phyloP scores from a whole-genome alignment of 768 basidiomycete genomes.

The Calocybe indica region DNA sequence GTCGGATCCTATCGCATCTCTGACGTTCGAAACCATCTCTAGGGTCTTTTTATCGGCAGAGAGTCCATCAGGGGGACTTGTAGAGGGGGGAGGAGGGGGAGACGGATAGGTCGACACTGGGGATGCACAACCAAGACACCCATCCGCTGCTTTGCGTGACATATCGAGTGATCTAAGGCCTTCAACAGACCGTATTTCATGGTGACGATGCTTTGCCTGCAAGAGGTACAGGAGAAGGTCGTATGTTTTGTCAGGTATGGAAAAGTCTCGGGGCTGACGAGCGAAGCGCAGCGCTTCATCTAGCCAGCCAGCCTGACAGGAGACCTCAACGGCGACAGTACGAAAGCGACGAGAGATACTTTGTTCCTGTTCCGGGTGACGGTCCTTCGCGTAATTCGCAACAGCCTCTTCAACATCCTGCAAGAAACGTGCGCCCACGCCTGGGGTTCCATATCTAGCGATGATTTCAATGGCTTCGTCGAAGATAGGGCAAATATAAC shows the following conservation, averaged over 20 bases:
- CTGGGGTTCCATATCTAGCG: slow-evolving; percentile 5
- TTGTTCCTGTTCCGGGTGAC: neutral
- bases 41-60: too few relatives aligned
- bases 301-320: slow-evolving; percentile 12
- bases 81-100: too few relatives aligned
- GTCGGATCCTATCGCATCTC: too few relatives aligned
- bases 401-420: slow-evolving; percentile 7
- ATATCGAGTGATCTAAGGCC: neutral
- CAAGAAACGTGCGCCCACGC: slow-evolving; percentile 6
- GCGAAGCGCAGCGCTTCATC: slow-evolving; percentile 7
- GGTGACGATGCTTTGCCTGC: neutral
- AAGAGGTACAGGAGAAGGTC: slow-evolving; percentile 4
- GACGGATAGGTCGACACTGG: too few relatives aligned
- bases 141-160: neutral
- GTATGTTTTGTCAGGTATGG: slow-evolving; percentile 5
- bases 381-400: neutral
- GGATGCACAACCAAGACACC: too few relatives aligned
- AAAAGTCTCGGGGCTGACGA: slow-evolving; percentile 1
- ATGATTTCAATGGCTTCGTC: slow-evolving; percentile 10
- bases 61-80: too few relatives aligned
- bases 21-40: too few relatives aligned
- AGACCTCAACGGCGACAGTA: slow-evolving; percentile 8
- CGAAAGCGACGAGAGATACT: slow-evolving; percentile 3
- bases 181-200: slow-evolving; percentile 3
- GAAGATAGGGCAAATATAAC: slow-evolving; percentile 12